A percentile compares a stretch with the other conserved stretches of the same genome.
Conservation (phyloP, 345 rosid species). For the Draba incana region DNA sequence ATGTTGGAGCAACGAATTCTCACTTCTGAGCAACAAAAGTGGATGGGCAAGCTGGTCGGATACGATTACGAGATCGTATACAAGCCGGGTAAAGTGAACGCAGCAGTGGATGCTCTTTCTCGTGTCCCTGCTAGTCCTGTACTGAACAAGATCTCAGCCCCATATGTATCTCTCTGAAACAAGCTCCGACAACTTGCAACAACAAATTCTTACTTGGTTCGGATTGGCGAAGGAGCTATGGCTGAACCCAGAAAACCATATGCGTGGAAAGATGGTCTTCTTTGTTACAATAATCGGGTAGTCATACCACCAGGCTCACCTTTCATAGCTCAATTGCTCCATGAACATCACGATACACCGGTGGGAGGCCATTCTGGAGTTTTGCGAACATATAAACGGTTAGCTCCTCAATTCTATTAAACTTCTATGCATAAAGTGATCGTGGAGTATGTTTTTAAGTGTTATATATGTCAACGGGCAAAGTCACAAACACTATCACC, state of each 20-base stretch:
- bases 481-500: not conserved
- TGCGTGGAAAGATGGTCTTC: too few species aligned
- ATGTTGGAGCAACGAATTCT: not conserved
- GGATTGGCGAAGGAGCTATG: too few species aligned
- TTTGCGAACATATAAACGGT: not conserved
- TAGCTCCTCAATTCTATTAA: not conserved
- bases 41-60: not conserved
- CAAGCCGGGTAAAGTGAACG: not conserved
- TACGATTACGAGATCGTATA: not conserved
- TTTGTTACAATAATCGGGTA: not conserved
- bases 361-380: not conserved
- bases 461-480: not conserved
- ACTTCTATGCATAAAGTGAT: not conserved
- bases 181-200: not conserved
- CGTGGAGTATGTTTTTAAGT: not conserved
- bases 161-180: not conserved
- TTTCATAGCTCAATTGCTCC: not conserved
- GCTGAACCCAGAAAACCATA: too few species aligned
- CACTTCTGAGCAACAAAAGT: not conserved
- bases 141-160: not conserved
- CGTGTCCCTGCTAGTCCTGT: not conserved
- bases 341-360: not conserved
- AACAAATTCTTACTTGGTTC: not conserved
- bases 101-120: not conserved
- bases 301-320: not conserved